Evolutionary conservation across 352 stramenopile species (phyloP).

Genomic region (Pythium sukuiense): DNA sequence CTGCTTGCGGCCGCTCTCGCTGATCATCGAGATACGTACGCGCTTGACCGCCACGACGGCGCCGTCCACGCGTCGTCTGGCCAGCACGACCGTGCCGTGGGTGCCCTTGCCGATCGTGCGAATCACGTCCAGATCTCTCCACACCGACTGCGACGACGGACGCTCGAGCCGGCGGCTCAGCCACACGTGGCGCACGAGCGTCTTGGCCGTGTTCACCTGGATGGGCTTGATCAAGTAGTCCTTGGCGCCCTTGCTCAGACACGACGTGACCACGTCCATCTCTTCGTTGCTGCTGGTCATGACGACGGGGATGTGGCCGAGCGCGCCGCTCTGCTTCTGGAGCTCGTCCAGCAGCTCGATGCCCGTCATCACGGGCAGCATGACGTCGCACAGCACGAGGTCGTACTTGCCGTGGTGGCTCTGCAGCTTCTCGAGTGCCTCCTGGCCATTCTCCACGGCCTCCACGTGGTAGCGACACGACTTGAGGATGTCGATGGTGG

Average conservation of each 20-base stretch:
- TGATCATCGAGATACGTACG: constrained; percentile 77
- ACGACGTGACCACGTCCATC: constrained; percentile 89
- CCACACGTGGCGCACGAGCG: constrained; percentile 87
- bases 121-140: constrained; percentile 84
- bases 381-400: constrained; percentile 89
- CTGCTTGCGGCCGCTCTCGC: constrained; percentile 82
- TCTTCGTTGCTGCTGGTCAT: constrained; percentile 91
- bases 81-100: constrained; percentile 82
- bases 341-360: constrained; percentile 87
- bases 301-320: constrained; percentile 87
- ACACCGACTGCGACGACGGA: constrained; percentile 71
- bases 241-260: constrained; percentile 86
- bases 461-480: constrained; percentile 84
- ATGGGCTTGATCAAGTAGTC: constrained; percentile 92
- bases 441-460: constrained; percentile 80
- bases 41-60: constrained; percentile 86
- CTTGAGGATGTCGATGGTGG: constrained; percentile 88
- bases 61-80: constrained; percentile 70
- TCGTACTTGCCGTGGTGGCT: constrained; percentile 79
- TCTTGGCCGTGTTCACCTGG: constrained; percentile 89
- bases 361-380: constrained; percentile 88
- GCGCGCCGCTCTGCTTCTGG: constrained; percentile 55
- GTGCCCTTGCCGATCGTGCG: constrained; percentile 87
- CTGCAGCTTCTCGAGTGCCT: constrained; percentile 73
- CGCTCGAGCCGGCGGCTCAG: constrained; percentile 69